Conservation (phyloP, 1,139 yeast genomes). For the Debaryomyces nepalensis region DNA sequence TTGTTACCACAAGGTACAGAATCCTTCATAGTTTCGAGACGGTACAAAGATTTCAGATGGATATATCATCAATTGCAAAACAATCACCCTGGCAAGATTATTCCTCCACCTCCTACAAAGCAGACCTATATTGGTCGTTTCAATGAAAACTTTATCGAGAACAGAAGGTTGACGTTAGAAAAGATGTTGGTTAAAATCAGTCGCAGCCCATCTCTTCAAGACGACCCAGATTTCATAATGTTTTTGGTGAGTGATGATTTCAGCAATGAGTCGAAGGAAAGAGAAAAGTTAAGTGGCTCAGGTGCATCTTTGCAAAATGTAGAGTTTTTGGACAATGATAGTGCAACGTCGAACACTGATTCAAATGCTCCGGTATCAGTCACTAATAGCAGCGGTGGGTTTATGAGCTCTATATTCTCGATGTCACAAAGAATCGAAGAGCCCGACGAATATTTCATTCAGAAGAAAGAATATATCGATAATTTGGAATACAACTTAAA, state of each 20-base stretch:
- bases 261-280: constrained; percentile 61
- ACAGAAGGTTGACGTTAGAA: constrained; percentile 84
- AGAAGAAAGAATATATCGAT: constrained; percentile 71
- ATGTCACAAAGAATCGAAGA: constrained; percentile 69
- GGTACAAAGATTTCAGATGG: constrained; percentile 87
- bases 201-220: constrained; percentile 56
- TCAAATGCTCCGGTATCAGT: constrained; percentile 20
- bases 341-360: constrained; percentile 26
- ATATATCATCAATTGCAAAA: constrained; percentile 84
- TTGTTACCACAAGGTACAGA: constrained; percentile 32
- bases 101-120: constrained; percentile 97
- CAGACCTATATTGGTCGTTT: constrained; percentile 85
- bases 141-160: constrained; percentile 86
- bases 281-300: constrained; percentile 61
- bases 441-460: constrained; percentile 76
- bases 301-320: constrained; percentile 52
- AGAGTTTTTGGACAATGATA: constrained; percentile 44
- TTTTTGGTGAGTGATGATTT: constrained; percentile 81
- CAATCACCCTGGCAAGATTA: constrained; percentile 86
- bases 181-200: constrained; percentile 79
- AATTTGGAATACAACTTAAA: constrained; percentile 74
- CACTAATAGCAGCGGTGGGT: constrained; percentile 45
- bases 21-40: constrained; percentile 62
- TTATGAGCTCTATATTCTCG: constrained; percentile 66
- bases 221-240: constrained; percentile 75